Conservation (phyloP, 768 basidiomycete genomes). For the Boletales sp. region DNA sequence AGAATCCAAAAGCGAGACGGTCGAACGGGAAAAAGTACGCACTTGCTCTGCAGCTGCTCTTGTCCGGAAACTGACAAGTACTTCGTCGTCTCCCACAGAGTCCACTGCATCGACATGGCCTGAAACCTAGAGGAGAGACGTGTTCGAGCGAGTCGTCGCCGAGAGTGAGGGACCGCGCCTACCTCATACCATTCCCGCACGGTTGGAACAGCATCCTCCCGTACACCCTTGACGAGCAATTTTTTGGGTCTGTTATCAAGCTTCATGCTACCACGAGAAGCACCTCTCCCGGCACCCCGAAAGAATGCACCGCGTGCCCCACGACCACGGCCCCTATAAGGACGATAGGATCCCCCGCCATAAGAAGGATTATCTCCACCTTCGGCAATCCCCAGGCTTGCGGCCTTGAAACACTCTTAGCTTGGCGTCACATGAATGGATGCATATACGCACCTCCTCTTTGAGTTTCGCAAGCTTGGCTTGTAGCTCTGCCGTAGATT, state of each 20-base stretch:
- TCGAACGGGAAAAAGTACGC: conserved; percentile 11
- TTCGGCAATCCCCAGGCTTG: conserved; percentile 67
- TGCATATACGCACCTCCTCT: conserved; percentile 56
- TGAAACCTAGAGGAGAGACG: conserved; percentile 42
- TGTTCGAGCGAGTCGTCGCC: background rate
- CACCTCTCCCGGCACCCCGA: conserved; percentile 62
- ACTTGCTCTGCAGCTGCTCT: conserved; percentile 79
- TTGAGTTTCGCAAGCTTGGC: conserved; percentile 74
- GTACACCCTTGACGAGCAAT: conserved; percentile 68
- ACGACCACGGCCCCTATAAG: conserved; percentile 66
- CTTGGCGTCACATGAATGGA: background rate
- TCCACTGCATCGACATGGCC: conserved; percentile 71
- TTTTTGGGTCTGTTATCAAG: conserved; percentile 87
- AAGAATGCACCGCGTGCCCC: conserved; percentile 56
- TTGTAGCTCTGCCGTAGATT: conserved; percentile 66
- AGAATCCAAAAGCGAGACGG: conserved; percentile 1
- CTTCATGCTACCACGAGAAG: conserved; percentile 73
- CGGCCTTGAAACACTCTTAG: conserved; percentile 47
- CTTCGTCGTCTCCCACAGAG: conserved; percentile 48
- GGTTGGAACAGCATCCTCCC: conserved; percentile 50
- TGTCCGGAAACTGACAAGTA: conserved; percentile 67
- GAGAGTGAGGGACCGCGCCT: conserved; percentile 4
- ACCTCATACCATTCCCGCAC: conserved; percentile 87
- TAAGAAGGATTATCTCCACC: conserved; percentile 32
- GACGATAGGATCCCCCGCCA: conserved; percentile 45